Evolutionary conservation across 83 land plant genomes (phyloP).

Genomic region (Picea engelmannii): DNA sequence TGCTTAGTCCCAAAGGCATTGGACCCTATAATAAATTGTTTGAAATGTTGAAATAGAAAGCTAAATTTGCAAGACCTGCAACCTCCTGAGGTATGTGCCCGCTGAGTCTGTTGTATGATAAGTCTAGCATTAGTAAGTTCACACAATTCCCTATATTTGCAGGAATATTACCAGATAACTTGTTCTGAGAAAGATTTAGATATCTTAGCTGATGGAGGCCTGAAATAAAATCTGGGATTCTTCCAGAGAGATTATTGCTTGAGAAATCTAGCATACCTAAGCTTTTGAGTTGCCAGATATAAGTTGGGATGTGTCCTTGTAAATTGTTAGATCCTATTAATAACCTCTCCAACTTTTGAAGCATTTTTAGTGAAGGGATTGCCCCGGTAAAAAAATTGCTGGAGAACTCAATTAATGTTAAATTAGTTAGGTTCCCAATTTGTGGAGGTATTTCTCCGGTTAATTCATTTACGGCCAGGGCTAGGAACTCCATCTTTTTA

Average conservation of each 20-base stretch:
- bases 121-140: constrained; percentile 33
- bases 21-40: constrained; percentile 40
- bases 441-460: too few species aligned
- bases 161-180: constrained; percentile 50
- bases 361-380: too few species aligned
- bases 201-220: constrained; percentile 29
- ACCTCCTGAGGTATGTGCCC: constrained; percentile 40
- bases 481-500: too few species aligned
- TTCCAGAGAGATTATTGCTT: background rate
- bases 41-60: constrained; percentile 41
- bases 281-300: too few species aligned
- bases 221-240: constrained; percentile 23
- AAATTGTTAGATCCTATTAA: constrained; percentile 20
- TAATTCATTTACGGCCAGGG: too few species aligned
- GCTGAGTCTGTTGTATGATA: constrained; percentile 47
- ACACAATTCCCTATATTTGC: constrained; percentile 20
- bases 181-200: constrained; percentile 37
- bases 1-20: constrained; percentile 41
- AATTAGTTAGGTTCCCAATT: too few species aligned
- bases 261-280: too few species aligned
- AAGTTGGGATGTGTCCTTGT: constrained; percentile 28
- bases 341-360: too few species aligned
- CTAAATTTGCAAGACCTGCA: constrained; percentile 29
- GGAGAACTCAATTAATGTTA: too few species aligned
- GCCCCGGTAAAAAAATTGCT: too few species aligned